These are phyloP conservation scores for Bipolaris gigantea DNA, from an alignment of 2,329 filamentous ascomycete species.

Conservation along the genomic window DNA sequence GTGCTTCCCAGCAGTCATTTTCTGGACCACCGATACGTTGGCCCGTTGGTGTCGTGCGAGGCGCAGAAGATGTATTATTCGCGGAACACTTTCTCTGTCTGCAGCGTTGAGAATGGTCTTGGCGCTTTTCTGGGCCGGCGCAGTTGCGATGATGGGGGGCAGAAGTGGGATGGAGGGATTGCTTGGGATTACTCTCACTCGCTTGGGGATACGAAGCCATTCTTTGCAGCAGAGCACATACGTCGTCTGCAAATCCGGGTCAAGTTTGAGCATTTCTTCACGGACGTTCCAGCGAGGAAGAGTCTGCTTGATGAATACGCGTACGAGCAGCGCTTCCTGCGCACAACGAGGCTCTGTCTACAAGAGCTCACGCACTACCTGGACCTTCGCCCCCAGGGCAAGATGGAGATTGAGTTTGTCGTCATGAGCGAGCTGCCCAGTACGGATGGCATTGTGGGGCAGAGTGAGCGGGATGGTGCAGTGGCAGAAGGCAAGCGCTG, in stretches of 20 bases:
- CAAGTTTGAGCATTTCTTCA: constrained; percentile 26
- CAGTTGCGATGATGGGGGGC: not conserved
- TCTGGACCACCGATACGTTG: constrained; percentile 25
- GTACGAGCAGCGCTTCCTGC: constrained; percentile 14
- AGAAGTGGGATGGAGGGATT: not conserved
- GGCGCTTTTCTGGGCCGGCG: not conserved
- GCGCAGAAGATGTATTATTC: constrained; percentile 22
- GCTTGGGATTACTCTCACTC: not conserved
- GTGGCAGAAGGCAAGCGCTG: not conserved
- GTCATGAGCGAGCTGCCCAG: constrained; percentile 19
- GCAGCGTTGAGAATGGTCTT: constrained; percentile 21
- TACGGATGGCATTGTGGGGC: not conserved
- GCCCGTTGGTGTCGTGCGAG: constrained; percentile 15
- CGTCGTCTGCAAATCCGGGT: constrained; percentile 28
- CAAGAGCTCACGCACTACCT: not conserved
- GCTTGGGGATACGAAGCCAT: not conserved
- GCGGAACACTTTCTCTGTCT: constrained; percentile 29
- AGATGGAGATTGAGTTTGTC: constrained; percentile 23
- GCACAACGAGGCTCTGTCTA: not conserved
- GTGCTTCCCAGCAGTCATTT: constrained; percentile 24
- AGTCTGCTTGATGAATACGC: constrained; percentile 2
- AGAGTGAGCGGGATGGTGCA: not conserved
- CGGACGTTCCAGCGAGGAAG: not conserved
- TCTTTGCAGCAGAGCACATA: constrained; percentile 17
- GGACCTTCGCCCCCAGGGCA: not conserved